These are phyloP conservation scores for Crithidia acanthocephali DNA, from an alignment of 208 protist species.

Conservation along the genomic window DNA sequence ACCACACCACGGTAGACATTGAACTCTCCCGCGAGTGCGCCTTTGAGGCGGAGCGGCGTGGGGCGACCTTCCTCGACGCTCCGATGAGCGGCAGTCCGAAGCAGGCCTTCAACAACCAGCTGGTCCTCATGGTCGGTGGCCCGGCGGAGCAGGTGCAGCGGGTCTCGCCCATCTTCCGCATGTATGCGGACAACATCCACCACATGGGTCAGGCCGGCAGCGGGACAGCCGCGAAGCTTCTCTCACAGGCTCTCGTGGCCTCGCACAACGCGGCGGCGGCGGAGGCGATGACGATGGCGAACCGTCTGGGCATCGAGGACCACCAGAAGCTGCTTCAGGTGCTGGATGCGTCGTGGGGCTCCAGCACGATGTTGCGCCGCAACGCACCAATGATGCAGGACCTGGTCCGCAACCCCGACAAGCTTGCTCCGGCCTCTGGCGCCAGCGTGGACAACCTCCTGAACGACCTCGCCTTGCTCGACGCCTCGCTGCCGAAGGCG, in stretches of 20 bases:
- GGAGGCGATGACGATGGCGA: constrained; percentile 86
- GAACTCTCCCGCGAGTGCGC: constrained; percentile 74
- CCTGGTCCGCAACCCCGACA: constrained; percentile 79
- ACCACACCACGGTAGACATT: constrained; percentile 90
- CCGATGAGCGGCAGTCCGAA: constrained; percentile 86
- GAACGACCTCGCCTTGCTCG: constrained; percentile 71
- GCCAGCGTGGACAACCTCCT: constrained; percentile 66
- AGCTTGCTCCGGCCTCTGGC: constrained; percentile 57
- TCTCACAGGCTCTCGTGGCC: constrained; percentile 82
- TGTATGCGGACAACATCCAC: constrained; percentile 86
- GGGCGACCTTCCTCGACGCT: constrained; percentile 85
- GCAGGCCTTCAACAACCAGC: constrained; percentile 79
- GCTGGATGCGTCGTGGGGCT: constrained; percentile 84
- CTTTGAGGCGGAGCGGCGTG: constrained; percentile 57
- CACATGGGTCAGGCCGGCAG: constrained; percentile 86
- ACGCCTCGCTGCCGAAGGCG: constrained; percentile 55
- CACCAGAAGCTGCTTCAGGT: constrained; percentile 73
- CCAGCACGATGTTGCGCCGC: constrained; percentile 88
- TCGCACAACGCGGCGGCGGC: constrained; percentile 87
- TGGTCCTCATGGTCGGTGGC: constrained; percentile 89
- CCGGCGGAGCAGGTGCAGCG: constrained; percentile 71
- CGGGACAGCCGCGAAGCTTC: constrained; percentile 79
- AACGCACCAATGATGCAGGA: constrained; percentile 86
- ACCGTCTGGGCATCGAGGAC: constrained; percentile 80
- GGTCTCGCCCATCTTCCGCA: constrained; percentile 77